phyloP scores from a whole-genome alignment of 73 alveolate species.

The Paramecium tetraurelia region DNA sequence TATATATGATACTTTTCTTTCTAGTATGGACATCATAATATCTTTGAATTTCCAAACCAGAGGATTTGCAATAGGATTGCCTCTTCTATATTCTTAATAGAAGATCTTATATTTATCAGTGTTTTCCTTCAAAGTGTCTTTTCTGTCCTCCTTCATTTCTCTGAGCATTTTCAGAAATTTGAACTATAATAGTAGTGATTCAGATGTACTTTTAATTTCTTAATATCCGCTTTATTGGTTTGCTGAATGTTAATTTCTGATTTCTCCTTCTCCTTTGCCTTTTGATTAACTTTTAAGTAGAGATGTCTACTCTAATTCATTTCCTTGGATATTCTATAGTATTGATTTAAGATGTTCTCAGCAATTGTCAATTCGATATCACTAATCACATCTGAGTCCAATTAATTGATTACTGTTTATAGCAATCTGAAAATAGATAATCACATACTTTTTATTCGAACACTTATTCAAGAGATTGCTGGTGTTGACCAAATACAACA shows the following conservation, averaged over 20 bases:
- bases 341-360: neutral
- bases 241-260: neutral
- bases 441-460: neutral
- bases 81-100: neutral
- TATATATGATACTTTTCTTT: neutral
- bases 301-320: neutral
- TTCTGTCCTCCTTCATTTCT: neutral
- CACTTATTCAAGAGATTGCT: neutral
- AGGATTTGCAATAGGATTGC: constrained; percentile 30
- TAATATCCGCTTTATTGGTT: neutral
- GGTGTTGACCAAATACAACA: neutral
- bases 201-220: neutral
- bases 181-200: neutral
- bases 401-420: neutral
- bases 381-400: neutral
- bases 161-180: constrained; percentile 20
- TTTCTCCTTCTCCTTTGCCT: neutral
- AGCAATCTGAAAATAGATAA: neutral
- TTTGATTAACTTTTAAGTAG: neutral
- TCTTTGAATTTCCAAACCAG: constrained; percentile 18
- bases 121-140: neutral
- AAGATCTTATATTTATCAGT: neutral
- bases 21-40: constrained; percentile 20
- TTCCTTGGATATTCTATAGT: neutral
- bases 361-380: constrained; percentile 31